Base-by-base conservation (phyloP, 345 rosid genomes). In the Salix arbutifolia region DNA sequence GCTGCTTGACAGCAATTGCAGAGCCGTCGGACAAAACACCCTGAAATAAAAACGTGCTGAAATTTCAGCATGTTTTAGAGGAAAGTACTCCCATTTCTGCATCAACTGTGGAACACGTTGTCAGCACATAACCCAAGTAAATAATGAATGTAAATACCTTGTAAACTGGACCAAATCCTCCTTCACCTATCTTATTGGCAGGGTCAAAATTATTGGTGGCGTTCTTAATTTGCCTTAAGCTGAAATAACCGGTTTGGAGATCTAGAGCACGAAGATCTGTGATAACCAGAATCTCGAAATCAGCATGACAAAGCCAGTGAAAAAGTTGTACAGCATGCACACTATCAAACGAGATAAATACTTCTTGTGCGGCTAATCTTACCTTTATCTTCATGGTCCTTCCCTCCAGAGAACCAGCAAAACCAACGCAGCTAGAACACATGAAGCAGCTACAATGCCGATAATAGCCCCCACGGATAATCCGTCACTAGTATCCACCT, bases 131-230 rank as follows among this genome's bases (percentile, higher is more conserved):
- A 56, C 23, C 26, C 1, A 9, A 56, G 12, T 56, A 9, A 56
- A 68, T 35, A 65, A 5, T 28, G 35, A 6, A 66, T 13, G 9
- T 72, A 21, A 23, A 74, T 84, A 94, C 96, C 96, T 91, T 92
- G 88, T 85, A 92, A 56, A 94, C 98, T n/a, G 97, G 91, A 33
- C 98, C 94, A 74, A 94, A 94, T 44, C 95, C 98, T 85, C 98
- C 97, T 87, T 94, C 98, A 60, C 95, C 97, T 25, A 91, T 90
- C 89, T 94, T 94, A 82, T 88, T 85, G 25, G 86, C 85, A 61
- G 89, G 79, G 75, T 90, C 89, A 67, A 94, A 94, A 71, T 91
- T 94, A 72, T 85, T 82, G 1, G 97, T 94, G 16, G 97, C 94
- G 35, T 84, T 74, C 79, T 90, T 91, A 53, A 94, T 90, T 83